Conservation (phyloP, 2,329 filamentous ascomycete genomes). For the Ophiobolus disseminans region DNA sequence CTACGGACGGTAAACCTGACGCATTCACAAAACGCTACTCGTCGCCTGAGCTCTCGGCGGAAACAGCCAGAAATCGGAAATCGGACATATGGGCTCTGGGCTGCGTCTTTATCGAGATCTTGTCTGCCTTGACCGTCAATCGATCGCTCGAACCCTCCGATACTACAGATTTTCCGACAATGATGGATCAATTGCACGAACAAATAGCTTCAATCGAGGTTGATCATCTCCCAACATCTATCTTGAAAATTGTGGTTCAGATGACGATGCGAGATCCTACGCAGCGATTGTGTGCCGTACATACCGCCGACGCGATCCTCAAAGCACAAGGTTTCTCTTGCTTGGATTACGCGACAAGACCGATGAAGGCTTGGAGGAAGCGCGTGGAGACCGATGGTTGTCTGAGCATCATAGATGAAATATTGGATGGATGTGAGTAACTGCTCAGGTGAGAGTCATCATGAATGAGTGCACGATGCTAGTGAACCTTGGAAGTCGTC, state of each 20-base stretch:
- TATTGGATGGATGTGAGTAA: too few relatives aligned
- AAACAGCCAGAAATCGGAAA: conserved; percentile 17
- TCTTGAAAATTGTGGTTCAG: not conserved
- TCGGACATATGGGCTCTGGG: conserved; percentile 17
- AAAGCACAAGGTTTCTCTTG: too few relatives aligned
- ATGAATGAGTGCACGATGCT: too few relatives aligned
- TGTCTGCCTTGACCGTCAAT: conserved; percentile 11
- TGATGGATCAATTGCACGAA: not conserved
- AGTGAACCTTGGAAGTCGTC: too few relatives aligned
- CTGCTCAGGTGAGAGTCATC: too few relatives aligned
- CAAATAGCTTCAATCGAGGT: not conserved
- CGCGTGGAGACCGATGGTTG: too few relatives aligned
- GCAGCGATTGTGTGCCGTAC: not conserved
- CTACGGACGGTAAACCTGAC: conserved; percentile 15
- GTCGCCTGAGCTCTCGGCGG: conserved; percentile 23
- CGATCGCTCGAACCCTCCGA: not conserved
- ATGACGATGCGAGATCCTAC: not conserved
- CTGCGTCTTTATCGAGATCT: conserved; percentile 18
- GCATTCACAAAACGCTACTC: conserved; percentile 20
- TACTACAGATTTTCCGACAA: not conserved
- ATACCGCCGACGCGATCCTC: not conserved
- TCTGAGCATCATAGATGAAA: too few relatives aligned
- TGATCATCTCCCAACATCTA: not conserved
- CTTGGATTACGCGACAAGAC: too few relatives aligned
- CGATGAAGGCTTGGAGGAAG: too few relatives aligned